Conservation (phyloP, 179 eudicot genomes). For the Heliamphora pulchella region DNA sequence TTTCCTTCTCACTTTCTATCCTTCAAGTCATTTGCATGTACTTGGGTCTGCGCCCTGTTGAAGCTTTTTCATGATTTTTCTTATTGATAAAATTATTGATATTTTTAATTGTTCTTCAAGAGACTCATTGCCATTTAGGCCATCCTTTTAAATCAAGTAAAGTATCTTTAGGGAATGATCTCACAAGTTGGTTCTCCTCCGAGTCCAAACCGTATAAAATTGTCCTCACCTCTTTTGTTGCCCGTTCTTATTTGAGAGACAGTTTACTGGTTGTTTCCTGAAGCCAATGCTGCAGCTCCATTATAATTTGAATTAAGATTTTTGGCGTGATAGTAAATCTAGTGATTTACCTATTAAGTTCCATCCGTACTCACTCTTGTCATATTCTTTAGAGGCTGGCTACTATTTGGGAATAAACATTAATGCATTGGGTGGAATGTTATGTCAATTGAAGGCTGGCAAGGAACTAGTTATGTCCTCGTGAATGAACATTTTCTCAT, state of each 20-base stretch:
- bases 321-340: not conserved
- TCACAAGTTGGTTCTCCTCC: not conserved
- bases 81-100: not conserved
- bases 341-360: not conserved
- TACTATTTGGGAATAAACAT: not conserved
- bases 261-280: not conserved
- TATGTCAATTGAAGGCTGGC: not conserved
- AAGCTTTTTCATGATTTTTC: slow-evolving; percentile 3
- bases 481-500: not conserved
- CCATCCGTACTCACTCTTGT: not conserved
- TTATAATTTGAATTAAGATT: not conserved
- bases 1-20: not conserved
- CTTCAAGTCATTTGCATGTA: not conserved
- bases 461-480: not conserved
- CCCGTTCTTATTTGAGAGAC: not conserved
- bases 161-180: not conserved
- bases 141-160: too few relatives aligned
- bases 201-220: too few relatives aligned
- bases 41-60: not conserved
- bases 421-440: not conserved
- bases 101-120: not conserved
- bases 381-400: not conserved
- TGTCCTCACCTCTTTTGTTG: too few relatives aligned
- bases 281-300: not conserved
- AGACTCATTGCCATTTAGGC: too few relatives aligned